Percentiles rank a stretch among this genome's conserved stretches.
Evolutionary conservation across 805 yeast genomes (phyloP).

Genomic region (Lipomyces japonicus): DNA sequence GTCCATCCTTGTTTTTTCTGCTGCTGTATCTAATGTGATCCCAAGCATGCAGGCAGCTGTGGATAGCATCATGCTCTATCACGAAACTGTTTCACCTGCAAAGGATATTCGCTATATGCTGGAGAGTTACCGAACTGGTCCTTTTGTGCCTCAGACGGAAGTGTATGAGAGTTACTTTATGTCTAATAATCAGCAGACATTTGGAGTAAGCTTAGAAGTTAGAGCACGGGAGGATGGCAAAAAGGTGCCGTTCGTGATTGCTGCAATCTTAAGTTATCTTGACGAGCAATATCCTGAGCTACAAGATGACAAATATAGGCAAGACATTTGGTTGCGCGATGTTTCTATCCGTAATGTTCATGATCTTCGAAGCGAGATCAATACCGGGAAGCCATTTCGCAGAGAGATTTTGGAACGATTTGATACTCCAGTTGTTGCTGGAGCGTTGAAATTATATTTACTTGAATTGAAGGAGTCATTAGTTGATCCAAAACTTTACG

Average conservation of each 20-base stretch:
- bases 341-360: conserved; percentile 62
- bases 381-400: conserved; percentile 35
- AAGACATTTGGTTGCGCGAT: conserved; percentile 63
- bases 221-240: conserved; percentile 68
- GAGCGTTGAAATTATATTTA: conserved; percentile 66
- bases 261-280: conserved; percentile 60
- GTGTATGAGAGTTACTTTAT: conserved; percentile 78
- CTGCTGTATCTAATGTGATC: conserved; percentile 59
- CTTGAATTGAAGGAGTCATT: conserved; percentile 78
- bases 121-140: conserved; percentile 68
- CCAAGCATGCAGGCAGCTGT: conserved; percentile 54
- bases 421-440: conserved; percentile 58
- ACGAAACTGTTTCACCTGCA: conserved; percentile 67
- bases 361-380: conserved; percentile 53
- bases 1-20: conserved; percentile 66
- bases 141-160: conserved; percentile 65
- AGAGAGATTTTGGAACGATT: conserved; percentile 38
- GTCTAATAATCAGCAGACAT: conserved; percentile 54
- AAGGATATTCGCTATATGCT: conserved; percentile 64
- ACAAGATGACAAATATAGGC: conserved; percentile 63
- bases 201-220: conserved; percentile 73
- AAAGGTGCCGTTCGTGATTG: conserved; percentile 65
- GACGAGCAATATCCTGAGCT: conserved; percentile 65
- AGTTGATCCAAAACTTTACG: conserved; percentile 61
- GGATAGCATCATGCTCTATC: conserved; percentile 59